Evolutionary conservation across 495 filamentous ascomycete genomes (phyloP).

Genomic region (Xylaria telfairii): DNA sequence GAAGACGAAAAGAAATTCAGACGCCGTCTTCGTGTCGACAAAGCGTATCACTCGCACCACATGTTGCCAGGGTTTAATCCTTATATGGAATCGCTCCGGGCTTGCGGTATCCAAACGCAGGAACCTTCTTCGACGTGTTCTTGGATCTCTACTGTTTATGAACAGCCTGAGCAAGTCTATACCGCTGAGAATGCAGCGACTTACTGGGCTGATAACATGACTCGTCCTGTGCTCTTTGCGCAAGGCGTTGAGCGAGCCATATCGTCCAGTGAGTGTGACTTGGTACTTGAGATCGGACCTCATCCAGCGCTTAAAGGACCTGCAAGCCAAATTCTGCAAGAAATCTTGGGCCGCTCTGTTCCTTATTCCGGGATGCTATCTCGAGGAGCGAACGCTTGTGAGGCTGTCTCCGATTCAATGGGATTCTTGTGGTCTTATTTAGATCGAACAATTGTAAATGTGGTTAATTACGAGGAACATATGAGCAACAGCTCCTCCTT

Average conservation of each 20-base stretch:
- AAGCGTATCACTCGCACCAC: slow-evolving; percentile 58
- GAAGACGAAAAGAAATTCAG: slow-evolving; percentile 51
- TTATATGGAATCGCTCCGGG: slow-evolving; percentile 26
- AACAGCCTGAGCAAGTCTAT: slow-evolving; percentile 30
- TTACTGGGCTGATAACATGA: slow-evolving; percentile 57
- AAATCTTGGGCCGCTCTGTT: slow-evolving; percentile 12
- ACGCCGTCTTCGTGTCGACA: slow-evolving; percentile 48
- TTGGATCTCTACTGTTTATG: slow-evolving; percentile 32
- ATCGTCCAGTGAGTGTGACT: slow-evolving; percentile 20
- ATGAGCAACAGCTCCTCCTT: slow-evolving; percentile 17
- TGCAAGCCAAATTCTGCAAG: slow-evolving; percentile 18
- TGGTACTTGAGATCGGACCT: slow-evolving; percentile 57
- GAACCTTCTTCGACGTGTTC: slow-evolving; percentile 24
- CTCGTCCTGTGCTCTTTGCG: slow-evolving; percentile 46
- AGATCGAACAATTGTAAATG: slow-evolving; percentile 32
- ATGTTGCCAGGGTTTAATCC: slow-evolving; percentile 47
- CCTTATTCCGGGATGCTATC: slow-evolving; percentile 35
- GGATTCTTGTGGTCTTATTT: not conserved
- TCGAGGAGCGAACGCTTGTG: not conserved
- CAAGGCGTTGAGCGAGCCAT: slow-evolving; percentile 37
- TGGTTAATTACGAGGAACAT: slow-evolving; percentile 23
- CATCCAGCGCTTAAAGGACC: slow-evolving; percentile 57
- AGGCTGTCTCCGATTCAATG: not conserved
- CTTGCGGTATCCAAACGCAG: slow-evolving; percentile 29
- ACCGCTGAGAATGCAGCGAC: slow-evolving; percentile 2